These are phyloP conservation scores for Colletotrichum chlorophyti DNA, from an alignment of 2,329 filamentous ascomycete species.

Conservation along the genomic window DNA sequence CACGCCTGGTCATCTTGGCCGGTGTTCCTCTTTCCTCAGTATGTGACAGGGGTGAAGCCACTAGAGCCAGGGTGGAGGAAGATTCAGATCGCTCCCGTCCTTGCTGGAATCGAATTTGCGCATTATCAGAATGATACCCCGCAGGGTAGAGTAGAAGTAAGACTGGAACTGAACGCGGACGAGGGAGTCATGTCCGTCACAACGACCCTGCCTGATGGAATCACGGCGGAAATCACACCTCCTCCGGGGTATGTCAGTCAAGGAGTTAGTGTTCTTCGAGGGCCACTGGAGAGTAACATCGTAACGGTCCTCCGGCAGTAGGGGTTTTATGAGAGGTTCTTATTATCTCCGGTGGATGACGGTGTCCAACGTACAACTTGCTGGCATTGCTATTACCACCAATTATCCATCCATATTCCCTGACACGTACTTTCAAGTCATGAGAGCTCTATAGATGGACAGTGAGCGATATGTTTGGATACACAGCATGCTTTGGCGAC, in stretches of 20 bases:
- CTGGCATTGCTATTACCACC: too few species aligned
- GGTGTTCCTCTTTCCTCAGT: slow-evolving; percentile 19
- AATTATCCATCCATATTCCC: too few species aligned
- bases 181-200: background rate
- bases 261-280: background rate
- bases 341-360: too few species aligned
- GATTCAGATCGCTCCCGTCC: slow-evolving; percentile 3
- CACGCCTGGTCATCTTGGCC: slow-evolving; percentile 24
- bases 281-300: background rate
- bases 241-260: background rate
- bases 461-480: too few species aligned
- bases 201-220: background rate
- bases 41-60: slow-evolving; percentile 10
- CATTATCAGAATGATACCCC: background rate
- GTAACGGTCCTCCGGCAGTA: too few species aligned
- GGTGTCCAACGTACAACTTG: too few species aligned
- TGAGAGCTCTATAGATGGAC: too few species aligned
- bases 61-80: slow-evolving; percentile 8
- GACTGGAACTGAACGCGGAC: background rate
- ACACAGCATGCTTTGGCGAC: too few species aligned
- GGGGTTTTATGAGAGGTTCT: too few species aligned
- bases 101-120: background rate
- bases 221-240: background rate
- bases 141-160: background rate
- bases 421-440: too few species aligned